Conservation (phyloP, 2,329 filamentous ascomycete species). For the Phyllosticta citriasiana region DNA sequence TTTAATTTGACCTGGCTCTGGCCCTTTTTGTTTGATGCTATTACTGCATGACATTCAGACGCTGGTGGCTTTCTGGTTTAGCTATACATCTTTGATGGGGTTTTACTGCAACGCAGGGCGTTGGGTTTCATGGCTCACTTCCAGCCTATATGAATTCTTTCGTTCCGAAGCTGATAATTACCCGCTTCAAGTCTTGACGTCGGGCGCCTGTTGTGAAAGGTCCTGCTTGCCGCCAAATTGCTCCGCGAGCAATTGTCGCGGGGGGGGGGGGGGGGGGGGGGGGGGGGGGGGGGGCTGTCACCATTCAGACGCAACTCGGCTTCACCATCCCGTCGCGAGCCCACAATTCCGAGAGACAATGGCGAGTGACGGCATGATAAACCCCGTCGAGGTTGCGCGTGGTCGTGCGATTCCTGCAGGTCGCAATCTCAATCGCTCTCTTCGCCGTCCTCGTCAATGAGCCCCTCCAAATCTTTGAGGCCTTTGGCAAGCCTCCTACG, state of each 20-base stretch:
- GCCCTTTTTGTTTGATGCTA: background rate
- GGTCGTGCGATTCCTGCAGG: background rate
- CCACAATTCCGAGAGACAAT: no score
- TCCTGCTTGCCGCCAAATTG: no score
- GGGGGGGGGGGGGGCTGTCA: no score
- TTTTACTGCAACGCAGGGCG: background rate
- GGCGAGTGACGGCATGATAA: no score
- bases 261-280: fast-evolving
- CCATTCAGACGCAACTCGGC: no score
- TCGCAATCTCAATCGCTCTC: conserved; percentile 2
- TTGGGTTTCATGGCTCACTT: background rate
- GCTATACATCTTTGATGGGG: background rate
- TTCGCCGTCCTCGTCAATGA: conserved; percentile 12
- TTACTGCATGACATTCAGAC: background rate
- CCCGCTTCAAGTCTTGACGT: background rate
- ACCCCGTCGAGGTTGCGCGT: background rate
- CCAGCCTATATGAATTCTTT: background rate
- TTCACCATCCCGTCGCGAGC: no score
- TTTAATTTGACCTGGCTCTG: background rate
- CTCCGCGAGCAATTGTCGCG: no score
- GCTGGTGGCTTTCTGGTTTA: background rate
- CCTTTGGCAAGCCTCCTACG: conserved; percentile 14
- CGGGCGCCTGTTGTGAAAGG: background rate
- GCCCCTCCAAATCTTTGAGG: conserved; percentile 12
- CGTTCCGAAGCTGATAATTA: background rate